Conservation (phyloP, 2,329 filamentous ascomycete species). For the Colletotrichum trifolii region DNA sequence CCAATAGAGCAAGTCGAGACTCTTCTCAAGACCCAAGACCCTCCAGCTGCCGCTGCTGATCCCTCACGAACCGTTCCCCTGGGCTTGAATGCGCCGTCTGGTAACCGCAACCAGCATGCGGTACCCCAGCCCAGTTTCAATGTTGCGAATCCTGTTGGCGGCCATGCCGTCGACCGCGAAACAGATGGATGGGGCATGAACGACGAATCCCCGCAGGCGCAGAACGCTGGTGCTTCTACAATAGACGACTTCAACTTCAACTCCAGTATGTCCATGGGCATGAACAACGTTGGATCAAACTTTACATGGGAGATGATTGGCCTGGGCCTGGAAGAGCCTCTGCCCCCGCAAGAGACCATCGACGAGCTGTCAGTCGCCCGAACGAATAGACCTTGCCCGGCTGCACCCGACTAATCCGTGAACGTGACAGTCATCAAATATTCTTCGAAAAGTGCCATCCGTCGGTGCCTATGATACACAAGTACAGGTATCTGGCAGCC, state of each 20-base stretch:
- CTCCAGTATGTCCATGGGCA: constrained; percentile 58
- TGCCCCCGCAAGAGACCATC: constrained; percentile 71
- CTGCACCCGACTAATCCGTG: background rate
- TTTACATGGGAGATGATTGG: constrained; percentile 85
- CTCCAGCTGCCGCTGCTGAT: constrained; percentile 46
- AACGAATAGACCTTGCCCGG: background rate
- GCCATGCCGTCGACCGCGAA: constrained; percentile 59
- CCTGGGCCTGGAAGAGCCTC: constrained; percentile 67
- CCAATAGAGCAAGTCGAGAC: constrained; percentile 88
- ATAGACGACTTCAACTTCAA: constrained; percentile 71
- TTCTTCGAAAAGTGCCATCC: constrained; percentile 94
- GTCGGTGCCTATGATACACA: constrained; percentile 89
- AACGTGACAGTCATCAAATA: constrained; percentile 72
- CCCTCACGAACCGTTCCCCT: constrained; percentile 48
- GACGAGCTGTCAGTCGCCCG: constrained; percentile 77
- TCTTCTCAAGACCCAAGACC: constrained; percentile 83
- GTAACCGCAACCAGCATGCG: constrained; percentile 46
- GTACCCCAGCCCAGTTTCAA: constrained; percentile 52
- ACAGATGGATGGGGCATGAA: constrained; percentile 67
- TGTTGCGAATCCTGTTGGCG: constrained; percentile 58
- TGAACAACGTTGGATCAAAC: constrained; percentile 63
- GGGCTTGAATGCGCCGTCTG: constrained; percentile 42
- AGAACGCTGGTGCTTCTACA: constrained; percentile 35
- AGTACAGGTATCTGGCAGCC: constrained; percentile 84
- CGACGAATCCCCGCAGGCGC: constrained; percentile 62